Evolutionary conservation across 2,329 filamentous ascomycete species (phyloP).

Genomic region (Fusarium drepaniforme): DNA sequence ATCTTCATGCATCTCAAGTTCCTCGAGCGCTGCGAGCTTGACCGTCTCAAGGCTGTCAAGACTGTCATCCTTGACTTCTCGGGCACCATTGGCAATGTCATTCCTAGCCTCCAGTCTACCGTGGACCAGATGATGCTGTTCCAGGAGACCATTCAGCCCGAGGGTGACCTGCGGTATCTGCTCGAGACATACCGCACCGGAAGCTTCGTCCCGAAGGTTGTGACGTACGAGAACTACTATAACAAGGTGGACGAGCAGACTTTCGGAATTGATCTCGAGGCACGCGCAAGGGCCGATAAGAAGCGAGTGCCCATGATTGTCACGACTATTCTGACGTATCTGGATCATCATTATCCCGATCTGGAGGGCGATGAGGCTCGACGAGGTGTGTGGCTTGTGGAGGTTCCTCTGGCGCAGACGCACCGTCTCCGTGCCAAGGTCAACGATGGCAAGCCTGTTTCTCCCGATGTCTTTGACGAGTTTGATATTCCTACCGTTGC

Average conservation of each 20-base stretch:
- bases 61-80: slow-evolving; percentile 98
- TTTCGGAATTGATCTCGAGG: slow-evolving; percentile 98
- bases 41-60: slow-evolving; percentile 97
- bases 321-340: slow-evolving; percentile 92
- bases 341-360: slow-evolving; percentile 97
- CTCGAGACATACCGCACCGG: slow-evolving; percentile 98
- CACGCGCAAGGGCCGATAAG: slow-evolving; percentile 89
- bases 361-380: slow-evolving; percentile 96
- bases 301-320: slow-evolving; percentile 95
- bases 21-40: slow-evolving; percentile 96
- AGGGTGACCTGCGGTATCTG: slow-evolving; percentile 90
- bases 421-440: slow-evolving; percentile 86
- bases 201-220: slow-evolving; percentile 89
- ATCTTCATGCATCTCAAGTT: slow-evolving; percentile 94
- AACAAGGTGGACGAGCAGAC: slow-evolving; percentile 98
- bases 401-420: slow-evolving; percentile 86
- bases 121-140: slow-evolving; percentile 99
- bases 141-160: slow-evolving; percentile 97
- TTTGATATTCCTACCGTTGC: slow-evolving; percentile 97
- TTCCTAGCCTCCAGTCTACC: slow-evolving; percentile 93
- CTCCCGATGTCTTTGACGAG: slow-evolving; percentile 81
- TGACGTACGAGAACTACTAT: slow-evolving; percentile 99
- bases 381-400: slow-evolving; percentile 92
- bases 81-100: slow-evolving; percentile 96
- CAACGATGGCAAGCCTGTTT: slow-evolving; percentile 87